Evolutionary conservation across 805 yeast species (phyloP), one percentile per base, ranked within the genome.

Genomic region (Candida mattraensis): DNA sequence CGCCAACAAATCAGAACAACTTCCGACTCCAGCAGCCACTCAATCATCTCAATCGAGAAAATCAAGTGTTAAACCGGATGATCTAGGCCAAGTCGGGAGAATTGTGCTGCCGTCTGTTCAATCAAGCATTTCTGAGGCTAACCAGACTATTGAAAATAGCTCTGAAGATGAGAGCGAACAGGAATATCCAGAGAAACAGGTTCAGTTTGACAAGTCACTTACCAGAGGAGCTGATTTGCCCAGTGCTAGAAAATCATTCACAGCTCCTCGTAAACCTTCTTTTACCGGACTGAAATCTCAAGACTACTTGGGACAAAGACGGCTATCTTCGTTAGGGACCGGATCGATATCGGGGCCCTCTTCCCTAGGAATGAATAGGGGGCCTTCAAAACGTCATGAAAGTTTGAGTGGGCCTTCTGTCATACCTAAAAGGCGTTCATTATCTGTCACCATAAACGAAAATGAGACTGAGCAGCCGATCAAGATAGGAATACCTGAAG

Each of bases 11-110:
- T 16, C 22, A 13, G 35, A 35, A 15, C 42, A 34, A 18, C 41
- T 41, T 12, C 45, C 45, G 16, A 37, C 45, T 9, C 45, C 45
- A 12, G 26, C 17, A 12, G 17, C 42, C 13, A 37, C 45, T 9
- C 45, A 41, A 19, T 17, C 12, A 8, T 11, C 30, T 5, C 24
- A 24, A 19, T 20, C 38, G n/a, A n/a, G n/a, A n/a, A n/a, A n/a
- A n/a, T n/a, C n/a, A n/a, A n/a, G n/a, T n/a, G n/a, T n/a, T n/a
- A n/a, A n/a, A n/a, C n/a, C n/a, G n/a, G n/a, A n/a, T n/a, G n/a
- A n/a, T n/a, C n/a, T n/a, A n/a, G n/a, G n/a, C n/a, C n/a, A n/a
- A n/a, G n/a, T n/a, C n/a, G n/a, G n/a, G n/a, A n/a, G n/a, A n/a
- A n/a, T n/a, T n/a, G n/a, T n/a, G n/a, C n/a, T n/a, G n/a, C n/a